Percentiles rank a stretch among this genome's conserved stretches.
These are phyloP conservation scores for Pichia norvegensis DNA, from an alignment of 1,139 yeast genomes.

Conservation along the genomic window DNA sequence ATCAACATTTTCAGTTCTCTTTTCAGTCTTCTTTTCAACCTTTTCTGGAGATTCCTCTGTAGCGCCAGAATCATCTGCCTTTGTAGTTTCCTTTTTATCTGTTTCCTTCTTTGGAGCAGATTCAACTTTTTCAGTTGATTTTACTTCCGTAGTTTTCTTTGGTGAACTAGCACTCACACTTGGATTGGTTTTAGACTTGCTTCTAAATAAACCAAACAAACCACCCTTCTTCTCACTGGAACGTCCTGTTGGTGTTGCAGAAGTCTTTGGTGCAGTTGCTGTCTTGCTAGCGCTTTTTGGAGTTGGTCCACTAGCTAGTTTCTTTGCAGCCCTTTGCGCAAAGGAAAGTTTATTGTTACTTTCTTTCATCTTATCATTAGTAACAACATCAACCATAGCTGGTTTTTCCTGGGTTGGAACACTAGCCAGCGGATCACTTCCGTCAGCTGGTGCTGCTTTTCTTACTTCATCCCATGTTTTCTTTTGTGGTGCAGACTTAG, in stretches of 20 bases:
- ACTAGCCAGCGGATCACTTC: slow-evolving; percentile 20
- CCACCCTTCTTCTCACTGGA: background rate
- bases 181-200: background rate
- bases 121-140: background rate
- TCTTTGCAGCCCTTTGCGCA: background rate
- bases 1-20: slow-evolving; percentile 8
- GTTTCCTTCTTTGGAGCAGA: background rate
- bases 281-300: background rate
- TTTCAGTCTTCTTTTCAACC: slow-evolving; percentile 2
- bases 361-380: background rate
- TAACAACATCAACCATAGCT: slow-evolving; percentile 21
- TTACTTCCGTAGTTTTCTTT: background rate
- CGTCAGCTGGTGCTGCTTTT: slow-evolving; percentile 11
- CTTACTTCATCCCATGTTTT: slow-evolving; percentile 23
- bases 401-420: slow-evolving; percentile 24
- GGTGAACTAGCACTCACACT: background rate
- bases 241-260: background rate
- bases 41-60: slow-evolving; percentile 13
- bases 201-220: background rate
- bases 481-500: slow-evolving; percentile 16
- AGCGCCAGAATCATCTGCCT: slow-evolving; percentile 1
- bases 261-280: background rate
- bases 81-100: slow-evolving; percentile 1
- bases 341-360: background rate
- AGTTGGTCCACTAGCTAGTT: background rate